Percentiles rank a stretch among this genome's conserved stretches.
These are phyloP conservation scores for Rugonectria rugulosa DNA, from an alignment of 2,329 filamentous ascomycete species.

Conservation along the genomic window DNA sequence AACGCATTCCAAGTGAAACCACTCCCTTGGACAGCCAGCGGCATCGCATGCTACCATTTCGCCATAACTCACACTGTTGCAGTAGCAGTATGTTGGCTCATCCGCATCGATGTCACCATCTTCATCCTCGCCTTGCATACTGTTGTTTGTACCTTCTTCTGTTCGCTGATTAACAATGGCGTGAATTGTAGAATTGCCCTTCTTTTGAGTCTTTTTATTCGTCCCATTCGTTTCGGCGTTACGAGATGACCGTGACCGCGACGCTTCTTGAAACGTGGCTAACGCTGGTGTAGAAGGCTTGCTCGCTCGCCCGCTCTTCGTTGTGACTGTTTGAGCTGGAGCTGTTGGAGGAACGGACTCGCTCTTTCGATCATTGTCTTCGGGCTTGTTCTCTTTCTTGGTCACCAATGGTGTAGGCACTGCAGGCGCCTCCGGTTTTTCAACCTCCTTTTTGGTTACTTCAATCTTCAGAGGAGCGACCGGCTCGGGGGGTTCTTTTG, in stretches of 20 bases:
- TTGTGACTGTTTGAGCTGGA: slow-evolving; percentile 59
- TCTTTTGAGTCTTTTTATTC: slow-evolving; percentile 69
- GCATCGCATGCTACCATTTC: slow-evolving; percentile 87
- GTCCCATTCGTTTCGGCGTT: slow-evolving; percentile 48
- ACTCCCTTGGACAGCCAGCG: slow-evolving; percentile 75
- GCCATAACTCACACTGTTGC: slow-evolving; percentile 80
- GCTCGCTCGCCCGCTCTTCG: slow-evolving; percentile 71
- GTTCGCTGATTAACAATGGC: slow-evolving; percentile 45
- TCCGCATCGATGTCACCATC: slow-evolving; percentile 71
- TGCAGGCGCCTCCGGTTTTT: slow-evolving; percentile 37
- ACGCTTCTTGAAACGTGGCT: slow-evolving; percentile 64
- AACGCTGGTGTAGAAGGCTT: slow-evolving; percentile 72
- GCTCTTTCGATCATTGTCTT: slow-evolving; percentile 48
- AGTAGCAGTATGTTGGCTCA: slow-evolving; percentile 81
- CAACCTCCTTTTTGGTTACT: slow-evolving; percentile 43
- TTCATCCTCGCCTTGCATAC: slow-evolving; percentile 49
- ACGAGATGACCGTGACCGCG: slow-evolving; percentile 62
- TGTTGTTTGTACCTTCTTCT: slow-evolving; percentile 54
- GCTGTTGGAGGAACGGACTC: slow-evolving; percentile 56
- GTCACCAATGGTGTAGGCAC: slow-evolving; percentile 38
- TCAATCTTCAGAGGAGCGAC: slow-evolving; percentile 43
- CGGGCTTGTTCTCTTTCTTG: slow-evolving; percentile 54
- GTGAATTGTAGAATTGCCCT: slow-evolving; percentile 54
- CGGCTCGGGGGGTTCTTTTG: slow-evolving; percentile 59
- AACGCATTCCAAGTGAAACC: slow-evolving; percentile 86